These are phyloP conservation scores for Trichoderma orchidacearum DNA, from an alignment of 495 filamentous ascomycete species.

Conservation along the genomic window DNA sequence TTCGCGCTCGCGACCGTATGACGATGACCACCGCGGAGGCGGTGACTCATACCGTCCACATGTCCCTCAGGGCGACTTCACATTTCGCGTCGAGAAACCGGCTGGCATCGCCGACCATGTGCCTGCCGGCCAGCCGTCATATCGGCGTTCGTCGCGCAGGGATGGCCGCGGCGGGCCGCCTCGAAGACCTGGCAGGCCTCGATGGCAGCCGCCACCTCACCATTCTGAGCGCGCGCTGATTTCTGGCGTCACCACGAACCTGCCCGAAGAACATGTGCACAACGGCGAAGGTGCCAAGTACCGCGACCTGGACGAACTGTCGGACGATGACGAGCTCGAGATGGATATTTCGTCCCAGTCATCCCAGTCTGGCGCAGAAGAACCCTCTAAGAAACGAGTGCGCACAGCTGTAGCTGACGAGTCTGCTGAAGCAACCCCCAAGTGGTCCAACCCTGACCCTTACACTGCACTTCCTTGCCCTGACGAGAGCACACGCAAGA, in stretches of 20 bases:
- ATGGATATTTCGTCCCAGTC: conserved; percentile 43
- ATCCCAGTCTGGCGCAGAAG: conserved; percentile 28
- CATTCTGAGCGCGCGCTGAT: conserved; percentile 27
- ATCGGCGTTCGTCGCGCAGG: conserved; percentile 2
- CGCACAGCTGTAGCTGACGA: conserved; percentile 14
- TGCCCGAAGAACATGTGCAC: conserved; percentile 19
- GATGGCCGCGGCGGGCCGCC: conserved; percentile 6
- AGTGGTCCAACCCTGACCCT: conserved; percentile 90
- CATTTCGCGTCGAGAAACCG: conserved; percentile 28
- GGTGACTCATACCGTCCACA: conserved; percentile 3
- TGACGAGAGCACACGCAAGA: conserved; percentile 46
- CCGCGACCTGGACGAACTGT: conserved; percentile 42
- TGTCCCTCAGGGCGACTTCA: conserved; percentile 28
- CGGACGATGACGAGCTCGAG: conserved; percentile 57
- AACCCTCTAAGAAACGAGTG: conserved; percentile 34
- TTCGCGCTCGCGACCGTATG: neutral
- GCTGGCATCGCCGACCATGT: conserved; percentile 16
- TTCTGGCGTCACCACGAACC: conserved; percentile 15
- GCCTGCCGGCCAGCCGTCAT: neutral
- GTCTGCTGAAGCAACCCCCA: conserved; percentile 39
- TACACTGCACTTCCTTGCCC: conserved; percentile 72
- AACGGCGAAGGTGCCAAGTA: conserved; percentile 24
- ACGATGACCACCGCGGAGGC: conserved; percentile 4
- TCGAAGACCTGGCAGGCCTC: neutral
- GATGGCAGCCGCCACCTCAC: conserved; percentile 8